phyloP scores from a whole-genome alignment of 1,139 yeast species.

The Debaryomycetaceae sp. region DNA sequence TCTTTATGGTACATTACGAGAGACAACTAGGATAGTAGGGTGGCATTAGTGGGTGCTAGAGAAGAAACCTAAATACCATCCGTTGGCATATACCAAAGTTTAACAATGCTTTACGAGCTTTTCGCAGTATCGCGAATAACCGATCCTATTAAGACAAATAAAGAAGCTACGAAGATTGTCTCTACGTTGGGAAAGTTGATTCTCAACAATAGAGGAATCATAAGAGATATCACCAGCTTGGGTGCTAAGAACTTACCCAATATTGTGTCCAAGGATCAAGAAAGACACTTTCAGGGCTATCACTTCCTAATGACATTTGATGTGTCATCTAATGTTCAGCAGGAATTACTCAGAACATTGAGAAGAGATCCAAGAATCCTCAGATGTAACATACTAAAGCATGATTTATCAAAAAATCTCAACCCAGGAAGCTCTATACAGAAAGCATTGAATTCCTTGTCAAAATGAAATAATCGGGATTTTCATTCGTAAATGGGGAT shows the following conservation, averaged over 20 bases:
- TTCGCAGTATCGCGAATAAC: slow-evolving; percentile 83
- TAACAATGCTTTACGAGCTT: slow-evolving; percentile 78
- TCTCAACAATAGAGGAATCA: slow-evolving; percentile 86
- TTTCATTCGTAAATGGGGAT: not conserved
- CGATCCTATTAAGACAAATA: slow-evolving; percentile 49
- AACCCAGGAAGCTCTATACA: slow-evolving; percentile 50
- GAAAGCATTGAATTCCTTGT: slow-evolving; percentile 18
- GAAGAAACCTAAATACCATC: too few relatives aligned
- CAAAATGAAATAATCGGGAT: not conserved
- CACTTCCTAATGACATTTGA: slow-evolving; percentile 87
- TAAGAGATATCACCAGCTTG: slow-evolving; percentile 74
- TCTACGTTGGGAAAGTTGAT: slow-evolving; percentile 80
- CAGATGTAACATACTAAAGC: slow-evolving; percentile 69
- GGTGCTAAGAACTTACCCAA: slow-evolving; percentile 80
- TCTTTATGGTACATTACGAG: not conserved
- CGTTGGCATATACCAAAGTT: not conserved
- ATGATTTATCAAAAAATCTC: slow-evolving; percentile 53
- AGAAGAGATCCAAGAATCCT: slow-evolving; percentile 88
- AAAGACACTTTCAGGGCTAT: slow-evolving; percentile 84
- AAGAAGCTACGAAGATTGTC: slow-evolving; percentile 71
- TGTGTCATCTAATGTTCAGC: slow-evolving; percentile 79
- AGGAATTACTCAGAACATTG: slow-evolving; percentile 76
- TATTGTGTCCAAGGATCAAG: slow-evolving; percentile 81
- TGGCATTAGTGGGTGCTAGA: too few relatives aligned
- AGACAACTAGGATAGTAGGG: not conserved